Percentiles rank a stretch among this genome's conserved stretches.
Evolutionary conservation across 331 rosid genomes (phyloP).

Genomic region (Erythrophleum ivorense): DNA sequence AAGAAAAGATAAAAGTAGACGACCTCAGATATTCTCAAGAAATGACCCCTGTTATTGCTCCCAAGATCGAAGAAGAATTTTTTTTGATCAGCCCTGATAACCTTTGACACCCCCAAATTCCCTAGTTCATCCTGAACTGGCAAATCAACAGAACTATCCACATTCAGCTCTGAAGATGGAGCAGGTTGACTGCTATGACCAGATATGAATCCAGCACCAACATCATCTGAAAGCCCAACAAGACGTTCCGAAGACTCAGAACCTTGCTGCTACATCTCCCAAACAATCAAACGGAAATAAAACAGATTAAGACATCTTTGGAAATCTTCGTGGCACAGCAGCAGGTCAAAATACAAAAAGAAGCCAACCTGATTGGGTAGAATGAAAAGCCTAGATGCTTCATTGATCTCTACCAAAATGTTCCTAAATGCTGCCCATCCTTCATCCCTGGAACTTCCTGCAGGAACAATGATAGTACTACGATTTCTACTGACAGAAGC

Average conservation of each 20-base stretch:
- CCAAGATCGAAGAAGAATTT: slow-evolving; percentile 97
- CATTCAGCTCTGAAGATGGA: slow-evolving; percentile 82
- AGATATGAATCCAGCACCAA: slow-evolving; percentile 98
- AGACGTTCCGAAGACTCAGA: slow-evolving; percentile 88
- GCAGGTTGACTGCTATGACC: slow-evolving; percentile 90
- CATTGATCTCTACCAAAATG: slow-evolving; percentile 95
- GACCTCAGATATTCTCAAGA: slow-evolving; percentile 98
- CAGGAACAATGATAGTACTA: slow-evolving; percentile 98
- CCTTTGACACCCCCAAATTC: slow-evolving; percentile 92
- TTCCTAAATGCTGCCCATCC: slow-evolving; percentile 99
- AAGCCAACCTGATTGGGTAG: slow-evolving; percentile 86
- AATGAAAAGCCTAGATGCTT: slow-evolving; percentile 93
- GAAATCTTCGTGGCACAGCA: slow-evolving; percentile 24
- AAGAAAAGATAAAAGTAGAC: background rate
- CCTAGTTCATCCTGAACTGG: slow-evolving; percentile 89
- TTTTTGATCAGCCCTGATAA: slow-evolving; percentile 95
- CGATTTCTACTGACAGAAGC: slow-evolving; percentile 99
- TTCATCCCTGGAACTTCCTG: slow-evolving; percentile 94
- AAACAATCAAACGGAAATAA: slow-evolving; percentile 34
- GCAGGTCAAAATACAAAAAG: slow-evolving; percentile 29
- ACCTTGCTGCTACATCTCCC: slow-evolving; percentile 68
- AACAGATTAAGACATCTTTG: slow-evolving; percentile 29
- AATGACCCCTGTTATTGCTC: slow-evolving; percentile 97
- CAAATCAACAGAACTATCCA: slow-evolving; percentile 82
- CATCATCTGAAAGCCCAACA: slow-evolving; percentile 98